Conservation (phyloP, 1,284 basidiomycete species). For the Microbotryomycetes sp. region DNA sequence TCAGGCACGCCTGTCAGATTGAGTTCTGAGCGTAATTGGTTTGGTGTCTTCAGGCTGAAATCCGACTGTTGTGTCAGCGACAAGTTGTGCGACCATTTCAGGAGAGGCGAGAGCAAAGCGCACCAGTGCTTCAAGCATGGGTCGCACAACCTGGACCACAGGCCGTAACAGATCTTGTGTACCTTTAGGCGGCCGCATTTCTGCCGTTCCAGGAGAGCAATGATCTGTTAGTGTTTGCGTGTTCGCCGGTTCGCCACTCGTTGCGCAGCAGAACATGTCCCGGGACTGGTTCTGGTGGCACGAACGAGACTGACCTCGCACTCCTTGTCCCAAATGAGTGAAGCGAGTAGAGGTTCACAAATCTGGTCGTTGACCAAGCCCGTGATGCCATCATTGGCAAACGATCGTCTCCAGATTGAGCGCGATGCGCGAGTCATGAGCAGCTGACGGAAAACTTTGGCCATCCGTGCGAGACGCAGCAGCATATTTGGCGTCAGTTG, state of each 20-base stretch:
- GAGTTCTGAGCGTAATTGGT: background rate
- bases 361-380: background rate
- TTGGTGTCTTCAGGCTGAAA: background rate
- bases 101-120: background rate
- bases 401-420: conserved; percentile 2
- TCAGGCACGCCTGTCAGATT: background rate
- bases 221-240: too few relatives aligned
- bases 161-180: conserved; percentile 6
- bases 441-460: conserved; percentile 6
- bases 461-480: conserved; percentile 4
- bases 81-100: background rate
- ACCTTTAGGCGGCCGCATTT: conserved; percentile 7
- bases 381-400: conserved; percentile 3
- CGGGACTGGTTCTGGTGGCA: background rate
- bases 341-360: conserved; percentile 1
- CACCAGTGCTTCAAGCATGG: background rate
- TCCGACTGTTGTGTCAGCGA: background rate
- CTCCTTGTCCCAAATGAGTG: conserved; percentile 12
- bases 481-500: background rate
- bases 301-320: background rate
- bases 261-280: too few relatives aligned
- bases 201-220: too few relatives aligned
- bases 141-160: conserved; percentile 5
- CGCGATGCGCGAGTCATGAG: background rate
- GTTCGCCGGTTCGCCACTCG: too few relatives aligned